phyloP scores from a whole-genome alignment of 495 filamentous ascomycete genomes.

The Astrocystis sublimbata region DNA sequence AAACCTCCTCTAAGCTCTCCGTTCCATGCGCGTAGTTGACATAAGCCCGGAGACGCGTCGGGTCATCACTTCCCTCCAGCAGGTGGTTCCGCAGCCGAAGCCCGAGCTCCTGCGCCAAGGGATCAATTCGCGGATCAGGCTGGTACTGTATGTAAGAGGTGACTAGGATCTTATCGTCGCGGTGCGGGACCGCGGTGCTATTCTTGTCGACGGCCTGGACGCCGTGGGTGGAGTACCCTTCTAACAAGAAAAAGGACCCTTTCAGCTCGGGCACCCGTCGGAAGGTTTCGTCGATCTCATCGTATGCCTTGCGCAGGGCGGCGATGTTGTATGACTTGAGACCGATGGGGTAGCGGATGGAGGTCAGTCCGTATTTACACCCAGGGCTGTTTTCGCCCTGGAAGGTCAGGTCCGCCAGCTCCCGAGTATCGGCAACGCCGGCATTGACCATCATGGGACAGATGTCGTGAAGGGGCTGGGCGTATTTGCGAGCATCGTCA shows the following conservation, averaged over 20 bases:
- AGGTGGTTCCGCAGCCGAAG: background rate
- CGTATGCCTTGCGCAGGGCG: constrained; percentile 25
- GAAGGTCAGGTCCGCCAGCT: constrained; percentile 5
- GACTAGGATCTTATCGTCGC: constrained; percentile 21
- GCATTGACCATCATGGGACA: background rate
- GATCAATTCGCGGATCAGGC: background rate
- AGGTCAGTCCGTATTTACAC: constrained; percentile 17
- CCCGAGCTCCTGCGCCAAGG: background rate
- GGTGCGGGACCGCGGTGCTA: constrained; percentile 40
- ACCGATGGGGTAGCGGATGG: constrained; percentile 15
- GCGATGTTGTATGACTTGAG: constrained; percentile 15
- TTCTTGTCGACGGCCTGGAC: constrained; percentile 31
- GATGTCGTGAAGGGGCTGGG: constrained; percentile 24
- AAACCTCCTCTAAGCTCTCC: constrained; percentile 42
- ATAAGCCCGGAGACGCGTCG: constrained; percentile 32
- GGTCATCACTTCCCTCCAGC: constrained; percentile 8
- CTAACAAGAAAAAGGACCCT: constrained; percentile 35
- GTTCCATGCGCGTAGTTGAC: constrained; percentile 52
- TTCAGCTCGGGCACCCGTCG: constrained; percentile 23
- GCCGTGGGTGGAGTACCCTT: constrained; percentile 41
- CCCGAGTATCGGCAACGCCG: background rate
- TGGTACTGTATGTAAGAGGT: constrained; percentile 11
- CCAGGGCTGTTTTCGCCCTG: constrained; percentile 10
- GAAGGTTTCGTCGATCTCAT: constrained; percentile 23
- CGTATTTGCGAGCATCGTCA: constrained; percentile 5